Base-by-base conservation (phyloP, 1,139 yeast species). In the Casaregolazyma suthepensis region DNA sequence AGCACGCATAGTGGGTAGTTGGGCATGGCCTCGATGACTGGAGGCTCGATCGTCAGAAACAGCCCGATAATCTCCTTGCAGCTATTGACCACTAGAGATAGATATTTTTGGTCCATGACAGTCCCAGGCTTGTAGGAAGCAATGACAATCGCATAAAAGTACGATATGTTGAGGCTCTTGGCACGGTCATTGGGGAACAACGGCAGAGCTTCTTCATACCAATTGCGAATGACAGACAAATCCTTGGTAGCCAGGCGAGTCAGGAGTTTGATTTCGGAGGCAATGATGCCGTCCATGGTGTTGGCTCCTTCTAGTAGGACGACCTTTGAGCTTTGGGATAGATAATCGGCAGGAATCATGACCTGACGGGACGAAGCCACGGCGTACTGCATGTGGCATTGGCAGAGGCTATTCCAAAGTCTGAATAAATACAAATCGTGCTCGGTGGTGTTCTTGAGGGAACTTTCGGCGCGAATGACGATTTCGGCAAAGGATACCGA, bases 11-110 rank as follows among this genome's bases (percentile, higher is more conserved):
- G 64, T 3, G 79, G 73, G 51, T 75, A 73, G 2, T 73, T 71
- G 1, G 84, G 83, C 29, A 81, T 75, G 0, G 82, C 82, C 58
- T 74, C 75, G 1, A 80, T 74, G 26, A 75, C 62, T 0, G 74
- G 66, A 2, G 75, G 69, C 1, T 78, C 74, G 15, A 79, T 62
- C 23, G 70, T 64, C n/a, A 78, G 61, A 55, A 78, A 72, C 22
- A 73, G 71, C 15, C 71, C 68, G 31, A 79, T 60, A 17, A 78
- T 68, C 5, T 74, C 68, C 54, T 75, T 71, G 1, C 80, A 71
- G 53, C 26, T 31, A n/a, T 49, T 46, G 2, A 45, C 51, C 15
- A 48, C 37, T 13, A 47, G 42, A 7, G 50, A 26, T 22, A 43
- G 38, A 9, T 38, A 43, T 20, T 47, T 43, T 3, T 43, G 3